phyloP scores from a whole-genome alignment of 73 alveolate species.

The Paramecium biaurelia region DNA sequence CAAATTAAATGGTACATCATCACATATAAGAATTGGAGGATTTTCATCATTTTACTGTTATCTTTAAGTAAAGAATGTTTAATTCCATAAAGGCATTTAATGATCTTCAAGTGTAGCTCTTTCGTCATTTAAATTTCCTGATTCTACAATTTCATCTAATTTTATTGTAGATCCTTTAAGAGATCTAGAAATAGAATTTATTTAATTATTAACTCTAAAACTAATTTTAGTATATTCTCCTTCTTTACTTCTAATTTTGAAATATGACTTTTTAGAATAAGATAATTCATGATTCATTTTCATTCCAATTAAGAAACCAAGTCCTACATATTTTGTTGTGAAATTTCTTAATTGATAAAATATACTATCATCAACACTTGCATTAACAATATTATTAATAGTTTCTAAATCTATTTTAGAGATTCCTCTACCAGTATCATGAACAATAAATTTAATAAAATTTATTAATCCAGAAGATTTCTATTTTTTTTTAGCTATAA shows the following conservation, averaged over 20 bases:
- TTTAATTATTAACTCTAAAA: background rate
- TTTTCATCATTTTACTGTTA: background rate
- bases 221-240: background rate
- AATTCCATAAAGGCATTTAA: background rate
- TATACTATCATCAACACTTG: background rate
- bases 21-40: slow-evolving; percentile 27
- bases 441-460: slow-evolving; percentile 27
- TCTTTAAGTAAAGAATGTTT: background rate
- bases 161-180: background rate
- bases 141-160: background rate
- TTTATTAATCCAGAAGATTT: background rate
- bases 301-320: slow-evolving; percentile 24
- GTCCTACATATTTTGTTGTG: slow-evolving; percentile 40
- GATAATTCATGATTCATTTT: background rate
- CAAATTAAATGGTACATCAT: slow-evolving; percentile 37
- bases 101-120: background rate
- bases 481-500: background rate
- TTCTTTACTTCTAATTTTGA: slow-evolving; percentile 32
- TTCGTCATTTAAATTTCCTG: background rate
- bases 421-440: slow-evolving; percentile 60
- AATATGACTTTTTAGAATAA: background rate
- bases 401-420: background rate
- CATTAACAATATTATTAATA: background rate
- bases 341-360: background rate
- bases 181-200: background rate